A percentile compares a stretch with the other conserved stretches of the same genome.
Evolutionary conservation across 2,329 filamentous ascomycete species (phyloP).

Genomic region (Ploettnerulaceae sp.): DNA sequence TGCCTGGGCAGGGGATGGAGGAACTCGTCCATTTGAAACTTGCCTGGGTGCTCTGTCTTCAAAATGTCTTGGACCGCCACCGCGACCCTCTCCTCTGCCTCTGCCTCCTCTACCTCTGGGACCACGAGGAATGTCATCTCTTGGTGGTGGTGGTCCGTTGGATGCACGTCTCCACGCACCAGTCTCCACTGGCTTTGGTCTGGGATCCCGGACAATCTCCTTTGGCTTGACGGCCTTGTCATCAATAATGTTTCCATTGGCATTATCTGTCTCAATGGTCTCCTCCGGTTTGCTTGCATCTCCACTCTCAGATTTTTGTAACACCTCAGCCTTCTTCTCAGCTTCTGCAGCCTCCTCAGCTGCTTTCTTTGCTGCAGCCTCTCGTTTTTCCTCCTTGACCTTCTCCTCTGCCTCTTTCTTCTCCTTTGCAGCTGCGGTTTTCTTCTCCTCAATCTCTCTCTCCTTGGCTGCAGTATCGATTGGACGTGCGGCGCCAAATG

Average conservation of each 20-base stretch:
- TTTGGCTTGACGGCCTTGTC: slow-evolving; percentile 45
- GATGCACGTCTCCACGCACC: slow-evolving; percentile 56
- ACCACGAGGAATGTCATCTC: slow-evolving; percentile 39
- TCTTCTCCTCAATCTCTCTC: slow-evolving; percentile 85
- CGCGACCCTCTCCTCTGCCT: slow-evolving; percentile 35
- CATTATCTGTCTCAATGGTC: slow-evolving; percentile 33
- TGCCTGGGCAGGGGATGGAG: slow-evolving; percentile 39
- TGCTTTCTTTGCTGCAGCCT: slow-evolving; percentile 42
- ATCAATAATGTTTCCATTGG: slow-evolving; percentile 39
- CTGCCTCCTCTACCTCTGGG: slow-evolving; percentile 40
- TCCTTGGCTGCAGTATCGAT: slow-evolving; percentile 91
- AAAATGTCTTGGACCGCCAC: slow-evolving; percentile 27
- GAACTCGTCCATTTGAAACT: slow-evolving; percentile 40
- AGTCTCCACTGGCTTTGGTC: slow-evolving; percentile 52
- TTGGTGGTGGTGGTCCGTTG: slow-evolving; percentile 38
- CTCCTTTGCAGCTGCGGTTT: slow-evolving; percentile 65
- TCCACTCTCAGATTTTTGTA: slow-evolving; percentile 28
- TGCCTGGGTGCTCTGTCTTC: slow-evolving; percentile 28
- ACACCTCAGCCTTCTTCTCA: slow-evolving; percentile 32
- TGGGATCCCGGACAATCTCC: slow-evolving; percentile 43
- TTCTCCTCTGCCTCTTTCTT: slow-evolving; percentile 68
- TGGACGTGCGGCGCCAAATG: slow-evolving; percentile 88
- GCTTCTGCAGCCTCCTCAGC: slow-evolving; percentile 34
- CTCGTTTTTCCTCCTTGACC: slow-evolving; percentile 55
- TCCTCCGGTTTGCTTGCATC: slow-evolving; percentile 31